Evolutionary conservation across 495 filamentous ascomycete species (phyloP).

Genomic region (Aspergillus hancockii): DNA sequence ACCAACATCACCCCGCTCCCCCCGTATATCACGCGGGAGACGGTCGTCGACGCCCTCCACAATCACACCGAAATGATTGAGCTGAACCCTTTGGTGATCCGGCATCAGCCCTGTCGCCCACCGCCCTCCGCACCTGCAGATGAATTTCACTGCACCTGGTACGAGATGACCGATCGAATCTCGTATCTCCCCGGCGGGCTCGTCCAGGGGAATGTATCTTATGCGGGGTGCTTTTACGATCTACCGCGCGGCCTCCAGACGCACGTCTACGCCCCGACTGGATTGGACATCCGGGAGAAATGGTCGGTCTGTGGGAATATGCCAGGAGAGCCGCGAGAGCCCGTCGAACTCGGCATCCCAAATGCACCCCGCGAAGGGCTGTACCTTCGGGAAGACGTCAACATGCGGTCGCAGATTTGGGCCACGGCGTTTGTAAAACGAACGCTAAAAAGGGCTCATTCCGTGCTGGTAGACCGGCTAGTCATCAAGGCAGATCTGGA

Average conservation of each 20-base stretch:
- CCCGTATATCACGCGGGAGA: conserved; percentile 60
- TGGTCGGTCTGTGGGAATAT: conserved; percentile 62
- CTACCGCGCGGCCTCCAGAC: conserved; percentile 68
- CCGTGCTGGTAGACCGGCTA: conserved; percentile 63
- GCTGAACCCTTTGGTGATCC: conserved; percentile 75
- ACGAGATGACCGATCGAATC: conserved; percentile 62
- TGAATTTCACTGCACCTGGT: conserved; percentile 70
- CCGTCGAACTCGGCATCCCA: conserved; percentile 54
- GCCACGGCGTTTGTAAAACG: conserved; percentile 72
- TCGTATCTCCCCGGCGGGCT: conserved; percentile 67
- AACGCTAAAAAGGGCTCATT: conserved; percentile 71
- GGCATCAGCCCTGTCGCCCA: conserved; percentile 62
- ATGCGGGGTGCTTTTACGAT: conserved; percentile 75
- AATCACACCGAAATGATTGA: conserved; percentile 77
- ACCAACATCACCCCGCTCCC: conserved; percentile 75
- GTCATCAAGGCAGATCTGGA: conserved; percentile 54
- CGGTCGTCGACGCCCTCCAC: conserved; percentile 69
- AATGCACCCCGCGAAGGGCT: conserved; percentile 59
- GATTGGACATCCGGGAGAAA: conserved; percentile 67
- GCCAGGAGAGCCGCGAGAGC: conserved; percentile 60
- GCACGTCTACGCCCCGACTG: conserved; percentile 70
- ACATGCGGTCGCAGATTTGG: conserved; percentile 74
- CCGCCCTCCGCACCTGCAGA: conserved; percentile 64
- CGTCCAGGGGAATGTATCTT: conserved; percentile 63
- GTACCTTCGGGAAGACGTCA: conserved; percentile 74